Base-by-base conservation (phyloP, 352 stramenopile species). In the Pythium dissotocum region DNA sequence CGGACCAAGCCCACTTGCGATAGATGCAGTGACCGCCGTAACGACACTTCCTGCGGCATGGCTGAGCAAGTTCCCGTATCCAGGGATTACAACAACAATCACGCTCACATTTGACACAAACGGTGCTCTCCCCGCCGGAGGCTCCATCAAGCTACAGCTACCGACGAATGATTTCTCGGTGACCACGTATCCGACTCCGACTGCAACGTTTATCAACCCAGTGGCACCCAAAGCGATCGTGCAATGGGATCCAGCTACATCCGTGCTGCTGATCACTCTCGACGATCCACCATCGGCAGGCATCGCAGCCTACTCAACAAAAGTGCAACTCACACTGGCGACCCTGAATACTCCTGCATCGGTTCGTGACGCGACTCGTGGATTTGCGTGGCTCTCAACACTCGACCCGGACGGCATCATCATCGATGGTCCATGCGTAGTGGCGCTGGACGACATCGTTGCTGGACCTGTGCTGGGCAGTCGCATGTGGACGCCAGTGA, bases 361-460 rank as follows among this genome's bases (percentile, higher is more conserved):
- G 0, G 69, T 80, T 5, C 77, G 83, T 8, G n/a, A 16, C 30
- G 68, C 57, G 1, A 67, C 42, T 1, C 68, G 72, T 63, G 35
- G 54, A 7, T 46, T 66, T 13, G 77, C 69, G 3, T 70, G 69
- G 1, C 40, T 88, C 14, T 76, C 74, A 21, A 91, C 79, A 12
- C 78, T 76, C 13, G 80, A 91, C 55, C 26, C 70, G 8, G 36
- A 58, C 28, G 76, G 75, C 4, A 54, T 78, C 28, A 2, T 74
- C 8, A 89, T 91, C n/a, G 83, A 91, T 55, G 81, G 81, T 0
- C 79, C 81, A 9, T 83, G 67, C 46, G 8, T 35, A 7, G 40
- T 89, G n/a, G 21, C 65, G 8, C 58, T 91, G 46, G 81, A 88
- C 38, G 71, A 59, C 2, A 84, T 89, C 35, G 67, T 59, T 0